phyloP scores from a whole-genome alignment of 129 eudicot genomes.

The Pulicaria dysenterica region DNA sequence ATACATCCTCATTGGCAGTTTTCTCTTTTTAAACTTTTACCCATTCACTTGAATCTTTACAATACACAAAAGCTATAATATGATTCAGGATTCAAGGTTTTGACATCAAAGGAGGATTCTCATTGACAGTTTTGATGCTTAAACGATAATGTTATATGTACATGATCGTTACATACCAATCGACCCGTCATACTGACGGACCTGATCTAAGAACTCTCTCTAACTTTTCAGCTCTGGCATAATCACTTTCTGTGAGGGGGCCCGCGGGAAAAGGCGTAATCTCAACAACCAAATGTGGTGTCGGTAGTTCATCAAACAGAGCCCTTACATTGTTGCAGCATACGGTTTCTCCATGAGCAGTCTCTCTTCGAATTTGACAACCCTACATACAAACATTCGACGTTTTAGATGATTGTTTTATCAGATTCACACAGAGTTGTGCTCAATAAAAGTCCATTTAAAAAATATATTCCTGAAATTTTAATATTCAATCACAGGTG shows the following conservation, averaged over 20 bases:
- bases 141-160: constrained; percentile 37
- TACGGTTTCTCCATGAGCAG: constrained; percentile 88
- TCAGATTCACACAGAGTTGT: background rate
- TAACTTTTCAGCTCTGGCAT: constrained; percentile 79
- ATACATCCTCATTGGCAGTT: constrained; percentile 80
- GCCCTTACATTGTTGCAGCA: constrained; percentile 91
- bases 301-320: constrained; percentile 85
- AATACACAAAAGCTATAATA: background rate
- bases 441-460: background rate
- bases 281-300: constrained; percentile 82
- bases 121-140: constrained; percentile 13
- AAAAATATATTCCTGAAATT: too few relatives aligned
- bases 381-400: constrained; percentile 43
- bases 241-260: constrained; percentile 82
- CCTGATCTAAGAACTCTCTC: constrained; percentile 92
- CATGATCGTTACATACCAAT: constrained; percentile 26
- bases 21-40: constrained; percentile 89
- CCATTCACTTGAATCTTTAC: constrained; percentile 68
- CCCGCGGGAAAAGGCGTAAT: constrained; percentile 90
- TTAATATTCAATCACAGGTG: too few relatives aligned
- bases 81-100: background rate
- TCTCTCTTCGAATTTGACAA: constrained; percentile 89
- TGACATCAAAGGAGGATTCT: too few relatives aligned
- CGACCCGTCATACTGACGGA: constrained; percentile 59
- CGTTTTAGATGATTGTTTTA: background rate